phyloP scores from a whole-genome alignment of 805 yeast species.

The Myxozyma geophila region DNA sequence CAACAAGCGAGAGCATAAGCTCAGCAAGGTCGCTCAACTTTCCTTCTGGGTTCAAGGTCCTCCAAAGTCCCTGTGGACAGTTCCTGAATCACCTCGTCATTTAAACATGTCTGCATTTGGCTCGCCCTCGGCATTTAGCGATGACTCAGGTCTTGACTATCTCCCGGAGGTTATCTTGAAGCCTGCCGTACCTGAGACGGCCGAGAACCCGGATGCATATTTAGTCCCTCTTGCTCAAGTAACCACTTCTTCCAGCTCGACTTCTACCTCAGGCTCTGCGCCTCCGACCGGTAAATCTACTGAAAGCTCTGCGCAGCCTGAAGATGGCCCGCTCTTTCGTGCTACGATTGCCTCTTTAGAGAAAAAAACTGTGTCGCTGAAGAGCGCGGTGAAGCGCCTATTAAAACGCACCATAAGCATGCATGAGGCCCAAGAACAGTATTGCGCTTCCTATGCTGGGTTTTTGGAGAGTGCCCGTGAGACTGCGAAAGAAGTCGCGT shows the following conservation, averaged over 20 bases:
- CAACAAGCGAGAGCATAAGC: conserved; percentile 43
- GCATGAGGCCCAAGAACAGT: conserved; percentile 42
- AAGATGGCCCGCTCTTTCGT: conserved; percentile 53
- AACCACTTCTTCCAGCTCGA: conserved; percentile 1
- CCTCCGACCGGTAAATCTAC: neutral
- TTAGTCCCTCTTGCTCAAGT: conserved; percentile 10
- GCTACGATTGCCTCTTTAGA: conserved; percentile 49
- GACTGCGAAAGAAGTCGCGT: conserved; percentile 44
- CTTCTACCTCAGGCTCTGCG: conserved; percentile 1
- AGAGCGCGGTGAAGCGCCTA: conserved; percentile 45
- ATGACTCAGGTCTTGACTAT: conserved; percentile 2
- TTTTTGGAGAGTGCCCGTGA: conserved; percentile 44
- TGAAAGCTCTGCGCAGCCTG: conserved; percentile 44
- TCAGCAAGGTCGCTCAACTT: conserved; percentile 44
- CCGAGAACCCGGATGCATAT: conserved; percentile 5
- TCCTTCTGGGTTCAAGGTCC: conserved; percentile 44
- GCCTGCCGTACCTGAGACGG: neutral
- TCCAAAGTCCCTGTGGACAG: conserved; percentile 17
- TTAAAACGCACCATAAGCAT: conserved; percentile 46
- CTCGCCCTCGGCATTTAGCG: conserved; percentile 1
- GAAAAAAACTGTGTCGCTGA: conserved; percentile 45
- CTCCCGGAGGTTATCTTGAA: neutral
- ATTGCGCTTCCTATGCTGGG: conserved; percentile 21
- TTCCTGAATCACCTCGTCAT: conserved; percentile 22
- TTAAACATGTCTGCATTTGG: neutral